phyloP scores from a whole-genome alignment of 257 asterid genomes.

The Solanum dulcamara region DNA sequence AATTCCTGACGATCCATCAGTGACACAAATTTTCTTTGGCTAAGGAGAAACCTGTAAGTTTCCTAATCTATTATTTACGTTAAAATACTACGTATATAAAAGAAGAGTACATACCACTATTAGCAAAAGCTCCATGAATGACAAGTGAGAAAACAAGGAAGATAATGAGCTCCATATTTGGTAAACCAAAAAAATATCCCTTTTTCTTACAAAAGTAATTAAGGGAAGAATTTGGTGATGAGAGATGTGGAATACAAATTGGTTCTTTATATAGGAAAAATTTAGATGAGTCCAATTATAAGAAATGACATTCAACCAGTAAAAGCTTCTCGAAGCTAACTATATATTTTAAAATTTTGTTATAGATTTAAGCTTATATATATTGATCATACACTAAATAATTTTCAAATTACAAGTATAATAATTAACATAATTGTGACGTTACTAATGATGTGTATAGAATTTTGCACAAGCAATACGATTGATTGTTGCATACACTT shows the following conservation, averaged over 20 bases:
- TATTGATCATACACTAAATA: not conserved
- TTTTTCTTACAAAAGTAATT: not conserved
- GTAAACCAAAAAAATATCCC: not conserved
- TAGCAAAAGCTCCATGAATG: constrained; percentile 18
- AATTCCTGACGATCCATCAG: not conserved
- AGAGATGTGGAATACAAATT: not conserved
- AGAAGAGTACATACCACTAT: not conserved
- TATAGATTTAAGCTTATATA: not conserved
- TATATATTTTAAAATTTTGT: not conserved
- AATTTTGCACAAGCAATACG: not conserved
- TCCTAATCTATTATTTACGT: not conserved
- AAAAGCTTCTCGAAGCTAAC: not conserved
- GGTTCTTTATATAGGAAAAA: not conserved
- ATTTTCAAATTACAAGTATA: not conserved
- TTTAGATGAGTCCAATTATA: not conserved
- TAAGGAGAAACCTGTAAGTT: not conserved
- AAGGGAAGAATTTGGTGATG: not conserved
- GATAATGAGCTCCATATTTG: constrained; percentile 4
- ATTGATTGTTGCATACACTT: not conserved
- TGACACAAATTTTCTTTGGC: not conserved
- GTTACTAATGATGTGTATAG: not conserved
- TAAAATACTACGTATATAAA: not conserved
- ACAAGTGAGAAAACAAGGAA: constrained; percentile 12
- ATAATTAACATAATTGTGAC: not conserved
- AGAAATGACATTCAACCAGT: not conserved